Base-by-base conservation (phyloP, 2,329 filamentous ascomycete species). In the Epichloe baconii region DNA sequence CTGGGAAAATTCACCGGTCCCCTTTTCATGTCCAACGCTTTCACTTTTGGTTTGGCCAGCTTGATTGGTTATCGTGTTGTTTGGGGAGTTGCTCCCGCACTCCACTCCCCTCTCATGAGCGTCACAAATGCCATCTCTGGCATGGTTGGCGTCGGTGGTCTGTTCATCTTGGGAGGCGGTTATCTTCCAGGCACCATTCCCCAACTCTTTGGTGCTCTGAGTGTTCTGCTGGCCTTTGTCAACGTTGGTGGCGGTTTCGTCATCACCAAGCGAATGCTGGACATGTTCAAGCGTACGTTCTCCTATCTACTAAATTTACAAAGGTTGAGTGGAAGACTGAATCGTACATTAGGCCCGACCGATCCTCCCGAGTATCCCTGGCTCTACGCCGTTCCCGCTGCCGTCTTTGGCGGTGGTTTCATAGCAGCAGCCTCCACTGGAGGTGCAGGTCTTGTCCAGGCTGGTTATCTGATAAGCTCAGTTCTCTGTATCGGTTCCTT, bases 81-180 rank as follows among this genome's bases (percentile, higher is more conserved):
- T 23, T 95, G 88, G 88, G 88, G 88, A 49, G 88, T 95, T 12
- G 72, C 75, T 0, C 88, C 88, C 7, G 87, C 88, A 37, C 74
- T 95, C 5, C 89, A 95, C 65, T 91, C 86, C 2, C 89, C 88
- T 1, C 71, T 95, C 5, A 95, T 95, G 89, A 90, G 85, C 58
- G 88, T 94, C 37, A 95, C 89, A 7, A 95, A 95, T 64, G 89
- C 89, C 31, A 95, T 95, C 59, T 93, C 87, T 35, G 88, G 85
- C 67, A 88, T 95, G 85, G 89, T 95, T 34, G 89, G 88, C 52
- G 77, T 95, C 54, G 89, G 88, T 52, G 88, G 89, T 12, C 76
- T 95, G 56, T 95, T 94, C 69, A 83, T 95, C 50, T 84, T 95
- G 70, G 89, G 88, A 12, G 88, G 88, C 34, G 88, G 88, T 23